Conservation (phyloP, 2,329 filamentous ascomycete species). For the Aspergillus alliaceus region DNA sequence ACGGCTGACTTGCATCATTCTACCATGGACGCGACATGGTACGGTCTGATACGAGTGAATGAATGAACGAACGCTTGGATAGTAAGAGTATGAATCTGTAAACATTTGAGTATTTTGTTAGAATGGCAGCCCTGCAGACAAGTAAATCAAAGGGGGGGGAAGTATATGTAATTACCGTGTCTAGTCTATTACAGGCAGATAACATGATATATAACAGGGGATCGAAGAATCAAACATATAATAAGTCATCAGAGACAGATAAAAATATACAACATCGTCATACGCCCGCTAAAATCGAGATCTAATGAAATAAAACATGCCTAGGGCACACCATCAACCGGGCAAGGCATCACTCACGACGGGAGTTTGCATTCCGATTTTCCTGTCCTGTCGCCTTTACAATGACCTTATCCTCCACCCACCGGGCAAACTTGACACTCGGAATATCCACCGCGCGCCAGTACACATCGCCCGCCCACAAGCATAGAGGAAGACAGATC, state of each 20-base stretch:
- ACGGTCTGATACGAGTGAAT: constrained; percentile 33
- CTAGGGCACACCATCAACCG: background rate
- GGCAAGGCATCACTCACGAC: constrained; percentile 6
- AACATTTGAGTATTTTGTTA: background rate
- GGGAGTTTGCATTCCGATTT: constrained; percentile 4
- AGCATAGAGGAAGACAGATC: constrained; percentile 41
- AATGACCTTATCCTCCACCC: constrained; percentile 44
- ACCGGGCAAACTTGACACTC: constrained; percentile 51
- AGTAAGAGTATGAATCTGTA: background rate
- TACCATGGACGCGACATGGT: constrained; percentile 6
- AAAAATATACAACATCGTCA: background rate
- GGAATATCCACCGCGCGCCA: constrained; percentile 58
- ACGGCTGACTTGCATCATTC: background rate
- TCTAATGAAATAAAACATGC: constrained; percentile 8
- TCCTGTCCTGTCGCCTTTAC: constrained; percentile 17
- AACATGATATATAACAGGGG: background rate
- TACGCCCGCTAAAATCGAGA: constrained; percentile 6
- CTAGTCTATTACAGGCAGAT: background rate
- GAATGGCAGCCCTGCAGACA: background rate
- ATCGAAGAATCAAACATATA: background rate
- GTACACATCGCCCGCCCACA: constrained; percentile 61
- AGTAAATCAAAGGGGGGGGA: background rate
- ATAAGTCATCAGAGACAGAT: background rate
- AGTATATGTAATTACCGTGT: background rate
- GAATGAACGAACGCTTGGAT: constrained; percentile 35